Evolutionary conservation across 208 protist species (phyloP).

Genomic region (Perkinsela sp.): DNA sequence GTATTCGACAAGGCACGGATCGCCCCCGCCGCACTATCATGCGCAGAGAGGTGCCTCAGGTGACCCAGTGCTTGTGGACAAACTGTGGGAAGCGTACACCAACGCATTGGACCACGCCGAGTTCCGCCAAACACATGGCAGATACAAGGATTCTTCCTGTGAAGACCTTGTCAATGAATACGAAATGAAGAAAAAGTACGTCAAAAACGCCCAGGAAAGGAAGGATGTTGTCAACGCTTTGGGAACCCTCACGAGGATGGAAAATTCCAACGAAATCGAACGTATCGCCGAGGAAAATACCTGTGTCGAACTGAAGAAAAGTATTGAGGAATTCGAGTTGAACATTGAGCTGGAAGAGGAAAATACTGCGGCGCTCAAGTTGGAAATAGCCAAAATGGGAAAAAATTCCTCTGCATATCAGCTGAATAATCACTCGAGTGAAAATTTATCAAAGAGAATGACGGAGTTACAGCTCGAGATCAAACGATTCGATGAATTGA

Average conservation of each 20-base stretch:
- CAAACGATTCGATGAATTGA: no score
- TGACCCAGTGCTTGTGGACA: background rate
- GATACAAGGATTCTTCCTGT: background rate
- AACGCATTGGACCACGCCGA: background rate
- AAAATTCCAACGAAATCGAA: no score
- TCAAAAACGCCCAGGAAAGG: no score
- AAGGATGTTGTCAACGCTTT: no score
- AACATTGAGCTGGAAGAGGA: background rate
- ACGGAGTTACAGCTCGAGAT: no score
- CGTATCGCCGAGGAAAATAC: no score
- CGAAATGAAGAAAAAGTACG: background rate
- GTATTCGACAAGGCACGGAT: no score
- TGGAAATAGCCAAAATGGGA: background rate
- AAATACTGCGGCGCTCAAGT: background rate
- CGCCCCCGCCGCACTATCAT: no score
- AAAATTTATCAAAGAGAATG: no score
- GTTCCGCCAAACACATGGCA: background rate
- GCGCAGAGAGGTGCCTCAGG: background rate
- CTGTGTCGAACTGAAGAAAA: background rate
- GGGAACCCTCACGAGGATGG: no score
- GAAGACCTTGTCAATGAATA: background rate
- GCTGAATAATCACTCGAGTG: no score
- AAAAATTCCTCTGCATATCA: background rate
- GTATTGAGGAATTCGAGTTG: background rate
- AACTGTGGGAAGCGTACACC: background rate